Conservation (phyloP, 768 basidiomycete genomes). For the Naganishia kalamii region DNA sequence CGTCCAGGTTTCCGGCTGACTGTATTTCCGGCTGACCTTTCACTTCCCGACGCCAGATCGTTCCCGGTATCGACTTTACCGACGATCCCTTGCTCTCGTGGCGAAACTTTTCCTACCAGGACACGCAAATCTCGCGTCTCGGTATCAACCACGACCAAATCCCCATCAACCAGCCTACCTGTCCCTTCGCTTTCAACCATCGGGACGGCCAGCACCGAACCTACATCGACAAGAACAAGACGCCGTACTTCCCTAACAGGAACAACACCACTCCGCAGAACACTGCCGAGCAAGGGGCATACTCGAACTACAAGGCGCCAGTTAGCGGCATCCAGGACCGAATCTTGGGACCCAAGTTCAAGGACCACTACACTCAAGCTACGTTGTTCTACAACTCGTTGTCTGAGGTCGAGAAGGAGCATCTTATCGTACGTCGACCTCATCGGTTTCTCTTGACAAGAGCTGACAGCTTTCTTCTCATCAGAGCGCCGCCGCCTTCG, state of each 20-base stretch:
- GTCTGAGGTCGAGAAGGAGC: constrained; percentile 60
- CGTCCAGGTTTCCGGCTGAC: background rate
- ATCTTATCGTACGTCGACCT: constrained; percentile 51
- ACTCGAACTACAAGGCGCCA: constrained; percentile 33
- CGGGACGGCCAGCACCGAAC: constrained; percentile 47
- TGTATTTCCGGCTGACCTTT: background rate
- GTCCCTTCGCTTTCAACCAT: constrained; percentile 42
- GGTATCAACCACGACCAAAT: constrained; percentile 65
- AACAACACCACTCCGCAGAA: constrained; percentile 44
- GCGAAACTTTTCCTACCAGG: constrained; percentile 74
- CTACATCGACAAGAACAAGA: constrained; percentile 49
- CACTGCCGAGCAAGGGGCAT: constrained; percentile 53
- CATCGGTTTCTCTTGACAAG: too few relatives aligned
- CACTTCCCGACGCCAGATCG: constrained; percentile 23
- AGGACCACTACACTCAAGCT: constrained; percentile 71
- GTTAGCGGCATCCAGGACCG: constrained; percentile 56
- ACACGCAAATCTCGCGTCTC: constrained; percentile 73
- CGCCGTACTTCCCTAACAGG: constrained; percentile 76
- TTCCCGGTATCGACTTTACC: constrained; percentile 54
- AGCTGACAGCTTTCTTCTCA: background rate
- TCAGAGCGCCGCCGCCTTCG: constrained; percentile 62
- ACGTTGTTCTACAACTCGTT: constrained; percentile 82
- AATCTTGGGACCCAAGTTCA: constrained; percentile 53
- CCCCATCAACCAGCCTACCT: constrained; percentile 62
- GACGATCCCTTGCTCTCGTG: constrained; percentile 49